Evolutionary conservation across 768 basidiomycete species (phyloP).

Genomic region (Suillus bovinus): DNA sequence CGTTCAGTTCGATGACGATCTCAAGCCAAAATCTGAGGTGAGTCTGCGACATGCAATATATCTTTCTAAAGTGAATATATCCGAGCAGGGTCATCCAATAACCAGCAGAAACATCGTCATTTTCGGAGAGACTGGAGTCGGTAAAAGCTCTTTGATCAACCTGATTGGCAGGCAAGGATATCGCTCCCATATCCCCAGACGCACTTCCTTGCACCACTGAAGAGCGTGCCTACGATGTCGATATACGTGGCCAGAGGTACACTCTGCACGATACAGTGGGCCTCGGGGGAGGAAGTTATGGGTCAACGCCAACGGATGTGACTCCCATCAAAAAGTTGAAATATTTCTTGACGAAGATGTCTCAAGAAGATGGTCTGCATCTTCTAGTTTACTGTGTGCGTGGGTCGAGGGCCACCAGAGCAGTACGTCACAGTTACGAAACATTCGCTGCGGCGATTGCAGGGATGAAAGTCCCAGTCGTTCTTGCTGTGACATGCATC

Average conservation of each 20-base stretch:
- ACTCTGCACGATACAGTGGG: constrained; percentile 36
- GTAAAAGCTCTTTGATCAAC: constrained; percentile 48
- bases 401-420: constrained; percentile 19
- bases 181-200: constrained; percentile 33
- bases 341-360: constrained; percentile 31
- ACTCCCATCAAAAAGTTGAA: constrained; percentile 23
- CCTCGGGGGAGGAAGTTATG: constrained; percentile 19
- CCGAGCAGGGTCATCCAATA: neutral
- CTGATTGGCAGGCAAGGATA: constrained; percentile 32
- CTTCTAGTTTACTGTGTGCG: constrained; percentile 25
- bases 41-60: neutral
- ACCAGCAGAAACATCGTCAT: constrained; percentile 35
- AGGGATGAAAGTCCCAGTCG: constrained; percentile 33
- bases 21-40: neutral
- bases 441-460: constrained; percentile 35
- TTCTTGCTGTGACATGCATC: constrained; percentile 39
- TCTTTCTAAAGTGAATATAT: neutral
- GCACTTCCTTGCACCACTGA: constrained; percentile 39
- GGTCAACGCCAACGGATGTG: constrained; percentile 10
- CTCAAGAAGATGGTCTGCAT: constrained; percentile 28
- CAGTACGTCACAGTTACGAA: constrained; percentile 20
- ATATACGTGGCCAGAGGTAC: constrained; percentile 24
- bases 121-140: constrained; percentile 45
- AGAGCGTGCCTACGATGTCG: constrained; percentile 25
- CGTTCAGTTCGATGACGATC: neutral